Evolutionary conservation across 345 rosid species (phyloP), one percentile per base, ranked within the genome.

Genomic region (Syzygium aromaticum): DNA sequence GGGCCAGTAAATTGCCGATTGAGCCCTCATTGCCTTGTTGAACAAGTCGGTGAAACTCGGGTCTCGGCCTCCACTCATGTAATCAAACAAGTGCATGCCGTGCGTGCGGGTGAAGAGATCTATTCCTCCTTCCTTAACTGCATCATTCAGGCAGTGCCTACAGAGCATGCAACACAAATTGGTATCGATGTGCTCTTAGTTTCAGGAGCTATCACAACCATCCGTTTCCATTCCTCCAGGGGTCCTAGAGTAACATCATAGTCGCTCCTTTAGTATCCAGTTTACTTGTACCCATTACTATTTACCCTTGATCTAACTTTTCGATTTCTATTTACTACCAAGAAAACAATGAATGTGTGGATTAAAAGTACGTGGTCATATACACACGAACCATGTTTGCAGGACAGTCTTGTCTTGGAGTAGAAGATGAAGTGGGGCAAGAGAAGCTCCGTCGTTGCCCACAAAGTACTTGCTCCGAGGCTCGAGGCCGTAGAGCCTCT

Each of bases 291-390:
- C 61, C 12, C 27, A 56, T 8, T 56, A 56, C n/a, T 8, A 56
- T 56, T 56, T 56, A 22, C 11, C 27, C 27, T 56, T 56, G 27
- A 56, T 8, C 11, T 56, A 8, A 3, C 11, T 8, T 56, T 56
- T 22, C 61, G 27, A 1, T 3, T 56, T 56, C n/a, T 56, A 21
- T 54, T 19, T 8, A 54, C 59, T 56, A 22, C 61, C 61, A 56
- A 22, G 61, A 56, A 56, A 56, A 8, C 90, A 94, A 12, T 84
- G 88, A 5, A 93, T 90, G 7, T 85, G 57, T 11, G 94, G 94
- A n/a, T 91, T 8, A 54, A 22, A 22, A 22, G 19, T 3, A 21
- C 11, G 11, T 56, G 61, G 11, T 23, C 61, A 56, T 22, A 23
- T 8, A 8, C 27, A 22, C 27, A 56, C 61, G 12, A 56, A 56